Base-by-base conservation (phyloP, 108 stramenopile species). In the Nitzschia sp. region DNA sequence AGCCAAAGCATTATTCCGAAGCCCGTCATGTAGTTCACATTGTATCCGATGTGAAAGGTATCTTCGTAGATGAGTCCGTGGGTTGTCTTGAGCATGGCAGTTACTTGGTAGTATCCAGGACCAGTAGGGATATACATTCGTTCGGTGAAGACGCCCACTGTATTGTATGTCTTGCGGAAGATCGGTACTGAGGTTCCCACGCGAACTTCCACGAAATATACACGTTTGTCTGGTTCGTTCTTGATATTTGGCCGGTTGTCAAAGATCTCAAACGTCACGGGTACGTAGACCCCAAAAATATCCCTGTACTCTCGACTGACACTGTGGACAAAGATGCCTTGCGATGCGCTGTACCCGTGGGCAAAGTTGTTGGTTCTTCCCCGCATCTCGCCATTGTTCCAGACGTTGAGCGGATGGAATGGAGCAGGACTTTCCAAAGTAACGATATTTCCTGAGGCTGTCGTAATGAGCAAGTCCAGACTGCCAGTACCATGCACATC, bases 61-160 rank as follows among this genome's bases (percentile, higher is more conserved):
- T 92, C 91, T 60, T 92, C 91, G 67, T 92, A 92, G 23, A 84
- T 72, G 25, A 92, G 54, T 11, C 91, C 91, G 71, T 92, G 88
- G 16, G 83, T 82, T 45, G 88, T 81, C 13, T 65, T 73, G 56
- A 92, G 68, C 25, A 77, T 36, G 15, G 82, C 84, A 15, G 75
- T 77, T 26, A 92, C 45, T 19, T 78, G 58, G 52, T 89, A 92
- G 70, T 88, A 87, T 15, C 91, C 91, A 27, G 88, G 86, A 1
- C 91, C 91, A 48, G 33, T 76, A 19, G 86, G 83, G 15, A 92
- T 85, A 60, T 85, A 87, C 28, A 92, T 58, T 3, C 83, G 73
- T 53, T 92, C 91, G 9, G 88, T 92, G 57, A 78, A 92, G 23
- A 84, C 63, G 13, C 91, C 91, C 27, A 86, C 57, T 22, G 55